Base-by-base conservation (phyloP, 495 filamentous ascomycete species). In the Daldinia vernicosa region DNA sequence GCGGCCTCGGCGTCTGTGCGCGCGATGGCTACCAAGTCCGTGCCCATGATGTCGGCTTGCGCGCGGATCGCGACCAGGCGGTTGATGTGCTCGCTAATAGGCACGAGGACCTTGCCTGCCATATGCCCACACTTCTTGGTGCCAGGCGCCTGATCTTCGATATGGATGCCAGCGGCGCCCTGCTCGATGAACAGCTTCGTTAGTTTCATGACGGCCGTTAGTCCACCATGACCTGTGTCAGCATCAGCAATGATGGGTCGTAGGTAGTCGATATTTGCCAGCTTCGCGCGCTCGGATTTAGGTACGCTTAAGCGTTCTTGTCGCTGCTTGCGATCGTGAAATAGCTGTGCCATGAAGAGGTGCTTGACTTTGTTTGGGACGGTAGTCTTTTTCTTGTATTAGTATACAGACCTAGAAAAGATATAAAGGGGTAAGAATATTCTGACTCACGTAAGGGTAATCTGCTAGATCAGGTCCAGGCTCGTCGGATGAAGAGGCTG, bases 61-160 rank as follows among this genome's bases (percentile, higher is more conserved):
- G 95, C 95, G 67, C 95, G 90, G 80, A 99, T 98, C 71, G 95
- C 94, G 35, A 99, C 93, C 19, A 99, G 86, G 27, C 95, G 92
- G 84, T 98, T 99, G 86, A 98, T 97, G 84, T 99, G 95, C 83
- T 99, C 95, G 82, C 88, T 91, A 80, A 98, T 97, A 39, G 95
- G 95, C 56, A 99, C 95, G 53, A 99, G 86, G 32, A 99, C 95
- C 84, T 99, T 99, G 73, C 95, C 95, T 69, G 95, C 95, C 95
- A 99, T 99, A 82, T 99, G 95, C 62, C 95, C 95, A 77, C 95
- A 99, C 85, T 99, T 99, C 89, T 99, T 99, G 39, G 95, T 99
- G 43, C 95, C 95, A 1, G 95, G 95, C 9, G 95, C 95, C 81
- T 99, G 95, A 77, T 99, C 95, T 81, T 99, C 95, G 70, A 99